phyloP scores from a whole-genome alignment of 306 rosid genomes.

The Gynostemma pentaphyllum region DNA sequence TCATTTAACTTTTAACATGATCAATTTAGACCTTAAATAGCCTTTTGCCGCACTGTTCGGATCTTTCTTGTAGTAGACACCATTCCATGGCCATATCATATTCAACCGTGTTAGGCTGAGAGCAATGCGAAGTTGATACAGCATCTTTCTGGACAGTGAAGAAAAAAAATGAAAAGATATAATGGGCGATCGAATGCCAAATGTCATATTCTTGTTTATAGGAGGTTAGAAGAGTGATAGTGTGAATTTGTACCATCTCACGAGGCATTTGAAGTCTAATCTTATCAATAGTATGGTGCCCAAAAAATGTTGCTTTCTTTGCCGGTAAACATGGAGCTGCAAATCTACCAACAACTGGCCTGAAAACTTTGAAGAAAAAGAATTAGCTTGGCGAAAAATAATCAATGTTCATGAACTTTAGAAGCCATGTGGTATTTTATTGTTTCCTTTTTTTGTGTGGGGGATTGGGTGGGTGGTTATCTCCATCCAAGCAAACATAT shows the following conservation, averaged over 20 bases:
- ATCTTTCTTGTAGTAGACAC: constrained; percentile 37
- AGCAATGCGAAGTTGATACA: constrained; percentile 41
- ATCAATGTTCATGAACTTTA: neutral
- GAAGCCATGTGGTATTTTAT: too few species aligned
- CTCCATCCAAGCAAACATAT: neutral
- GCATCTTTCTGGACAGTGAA: constrained; percentile 34
- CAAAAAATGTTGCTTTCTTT: constrained; percentile 50
- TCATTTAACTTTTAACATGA: neutral
- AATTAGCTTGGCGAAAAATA: neutral
- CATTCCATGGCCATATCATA: constrained; percentile 53
- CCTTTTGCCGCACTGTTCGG: constrained; percentile 30
- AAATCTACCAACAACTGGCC: constrained; percentile 61
- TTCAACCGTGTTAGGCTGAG: constrained; percentile 44
- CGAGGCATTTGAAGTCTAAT: constrained; percentile 39
- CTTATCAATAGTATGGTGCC: constrained; percentile 55
- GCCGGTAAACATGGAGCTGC: constrained; percentile 36
- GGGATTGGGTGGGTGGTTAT: too few species aligned
- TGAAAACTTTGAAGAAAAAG: constrained; percentile 11
- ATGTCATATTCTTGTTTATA: neutral
- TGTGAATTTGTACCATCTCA: constrained; percentile 43
- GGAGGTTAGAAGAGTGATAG: too few species aligned
- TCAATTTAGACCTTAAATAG: constrained; percentile 45
- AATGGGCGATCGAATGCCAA: neutral
- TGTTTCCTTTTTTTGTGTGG: too few species aligned
- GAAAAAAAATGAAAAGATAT: neutral